These are phyloP conservation scores for Filosporella fistucella DNA, from an alignment of 495 filamentous ascomycete genomes.

Conservation along the genomic window DNA sequence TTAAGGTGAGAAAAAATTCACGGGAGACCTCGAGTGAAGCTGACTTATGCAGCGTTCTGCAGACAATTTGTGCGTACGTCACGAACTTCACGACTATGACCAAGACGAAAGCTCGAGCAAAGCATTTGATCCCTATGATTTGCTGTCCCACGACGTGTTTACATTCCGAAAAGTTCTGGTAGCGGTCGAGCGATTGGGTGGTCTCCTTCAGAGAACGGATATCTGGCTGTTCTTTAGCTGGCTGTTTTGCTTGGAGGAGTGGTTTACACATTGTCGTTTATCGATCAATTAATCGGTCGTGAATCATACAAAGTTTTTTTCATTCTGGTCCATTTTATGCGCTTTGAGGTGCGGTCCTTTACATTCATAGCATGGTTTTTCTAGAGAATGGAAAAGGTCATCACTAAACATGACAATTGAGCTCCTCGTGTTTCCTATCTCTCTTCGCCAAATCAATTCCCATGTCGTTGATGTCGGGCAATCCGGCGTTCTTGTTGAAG, in stretches of 20 bases:
- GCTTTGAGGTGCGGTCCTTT: slow-evolving; percentile 15
- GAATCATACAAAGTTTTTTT: slow-evolving; percentile 23
- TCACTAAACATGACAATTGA: slow-evolving; percentile 2
- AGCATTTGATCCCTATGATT: slow-evolving; percentile 18
- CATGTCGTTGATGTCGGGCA: no score
- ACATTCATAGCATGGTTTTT: slow-evolving; percentile 17
- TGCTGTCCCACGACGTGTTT: slow-evolving; percentile 24
- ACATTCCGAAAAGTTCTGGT: slow-evolving; percentile 31
- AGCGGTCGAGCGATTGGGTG: slow-evolving; percentile 27
- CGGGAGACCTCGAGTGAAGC: neutral
- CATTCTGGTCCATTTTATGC: slow-evolving; percentile 15
- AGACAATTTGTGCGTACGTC: slow-evolving; percentile 21
- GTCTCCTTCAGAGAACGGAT: slow-evolving; percentile 22
- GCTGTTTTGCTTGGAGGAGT: slow-evolving; percentile 21
- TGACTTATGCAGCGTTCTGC: slow-evolving; percentile 6
- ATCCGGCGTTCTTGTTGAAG: neutral
- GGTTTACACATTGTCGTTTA: slow-evolving; percentile 21
- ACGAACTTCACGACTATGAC: slow-evolving; percentile 30
- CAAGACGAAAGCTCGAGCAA: slow-evolving; percentile 26
- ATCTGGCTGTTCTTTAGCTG: slow-evolving; percentile 21
- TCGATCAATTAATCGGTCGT: slow-evolving; percentile 22
- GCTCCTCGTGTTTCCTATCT: no score
- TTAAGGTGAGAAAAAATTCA: slow-evolving; percentile 58
- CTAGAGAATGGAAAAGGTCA: slow-evolving; percentile 17
- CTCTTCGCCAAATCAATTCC: no score